Conservation (phyloP, 331 rosid species). For the Cydonia oblonga region DNA sequence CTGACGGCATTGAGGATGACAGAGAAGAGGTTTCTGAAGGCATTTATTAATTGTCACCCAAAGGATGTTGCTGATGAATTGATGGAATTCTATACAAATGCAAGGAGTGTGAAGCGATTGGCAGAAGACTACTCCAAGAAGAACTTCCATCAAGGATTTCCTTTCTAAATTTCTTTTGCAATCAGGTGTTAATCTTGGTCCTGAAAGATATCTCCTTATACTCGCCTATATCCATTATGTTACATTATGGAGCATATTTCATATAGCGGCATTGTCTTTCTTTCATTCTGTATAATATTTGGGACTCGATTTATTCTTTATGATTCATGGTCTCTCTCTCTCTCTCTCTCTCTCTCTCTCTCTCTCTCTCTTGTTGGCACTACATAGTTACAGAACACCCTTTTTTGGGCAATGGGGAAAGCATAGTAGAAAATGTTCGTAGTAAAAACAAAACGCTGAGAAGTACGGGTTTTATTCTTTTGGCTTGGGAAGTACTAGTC, state of each 20-base stretch:
- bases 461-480: not conserved
- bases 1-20: constrained; percentile 55
- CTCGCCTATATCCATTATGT: not conserved
- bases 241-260: not conserved
- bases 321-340: not conserved
- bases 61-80: constrained; percentile 47
- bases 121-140: constrained; percentile 53
- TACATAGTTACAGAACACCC: not conserved
- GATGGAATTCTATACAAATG: constrained; percentile 39
- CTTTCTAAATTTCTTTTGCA: constrained; percentile 13
- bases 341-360: not conserved
- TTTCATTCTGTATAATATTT: not conserved
- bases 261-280: not conserved
- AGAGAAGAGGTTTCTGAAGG: constrained; percentile 49
- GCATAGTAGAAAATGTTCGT: not conserved
- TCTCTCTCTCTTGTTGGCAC: not conserved
- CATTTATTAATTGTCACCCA: constrained; percentile 34
- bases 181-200: not conserved
- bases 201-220: not conserved
- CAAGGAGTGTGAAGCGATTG: constrained; percentile 54
- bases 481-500: not conserved
- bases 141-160: constrained; percentile 32
- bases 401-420: not conserved
- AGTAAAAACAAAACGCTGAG: not conserved
- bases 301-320: not conserved